Evolutionary conservation across 1,139 yeast genomes (phyloP), one percentile per base, ranked within the genome.

Genomic region (Debaryomycetaceae sp.): DNA sequence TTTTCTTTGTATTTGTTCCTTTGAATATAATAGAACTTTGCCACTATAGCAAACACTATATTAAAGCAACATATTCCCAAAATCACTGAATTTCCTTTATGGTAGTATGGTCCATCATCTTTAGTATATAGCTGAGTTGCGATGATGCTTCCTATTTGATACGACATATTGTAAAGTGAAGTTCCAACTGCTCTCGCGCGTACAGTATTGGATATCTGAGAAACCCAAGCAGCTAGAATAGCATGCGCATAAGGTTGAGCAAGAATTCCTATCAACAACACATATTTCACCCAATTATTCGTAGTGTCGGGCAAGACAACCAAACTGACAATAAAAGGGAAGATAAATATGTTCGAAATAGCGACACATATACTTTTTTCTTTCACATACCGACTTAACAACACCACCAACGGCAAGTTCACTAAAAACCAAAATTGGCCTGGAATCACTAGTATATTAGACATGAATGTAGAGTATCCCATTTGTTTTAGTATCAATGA

Each of bases 391-490:
- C 75, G 79, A 6, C 78, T 59, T 3, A 66, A 33, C 57, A 65
- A 64, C 2, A 79, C 68, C 2, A 69, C 48, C 30, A 38, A 34
- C 31, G 78, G 48, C 57, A 78, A 55, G 3, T 65, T 50, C 15
- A 71, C 42, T 16, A 75, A 67, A 29, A 61, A 61, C 14, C 74
- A 36, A 2, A 73, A 56, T 34, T 63, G 60, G 39, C 65, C 56
- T 0, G 85, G 85, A 36, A 80, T 78, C 14, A 76, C 62, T 37
- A 80, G 59, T 33, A 79, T 61, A 48, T 80, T 81, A 3, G 80
- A 74, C 41, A 72, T 59, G 47, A 79, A 73, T 0, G 84, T 75
- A 14, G 67, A 56, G 54, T 80, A 82, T 0, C 86, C 86, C 46
- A 81, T 61, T 13, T 63, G 59, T 43, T 68, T 70, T 46, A 81